Evolutionary conservation across 176 grass and related monocot species (phyloP).

Genomic region (Bromus sterilis): DNA sequence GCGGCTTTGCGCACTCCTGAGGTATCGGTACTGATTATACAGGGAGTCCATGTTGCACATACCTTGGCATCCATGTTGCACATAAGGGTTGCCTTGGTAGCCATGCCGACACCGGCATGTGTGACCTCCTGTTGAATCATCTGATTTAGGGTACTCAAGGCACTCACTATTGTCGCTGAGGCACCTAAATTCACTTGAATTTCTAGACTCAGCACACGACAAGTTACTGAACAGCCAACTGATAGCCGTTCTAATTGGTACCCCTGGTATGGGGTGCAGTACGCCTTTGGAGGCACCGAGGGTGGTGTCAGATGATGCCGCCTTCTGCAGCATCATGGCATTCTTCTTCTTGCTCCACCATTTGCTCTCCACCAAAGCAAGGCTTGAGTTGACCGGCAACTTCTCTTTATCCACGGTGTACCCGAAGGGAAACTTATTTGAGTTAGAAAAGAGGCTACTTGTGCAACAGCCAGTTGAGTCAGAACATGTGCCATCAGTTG

Average conservation of each 20-base stretch:
- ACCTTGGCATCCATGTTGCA: conserved; percentile 3
- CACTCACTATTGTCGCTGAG: conserved; percentile 5
- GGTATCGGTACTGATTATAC: neutral
- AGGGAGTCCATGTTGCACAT: neutral
- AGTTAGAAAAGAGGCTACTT: too few species aligned
- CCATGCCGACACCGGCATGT: conserved; percentile 17
- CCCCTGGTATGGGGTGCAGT: neutral
- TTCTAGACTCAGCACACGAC: neutral
- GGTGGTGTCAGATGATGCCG: neutral
- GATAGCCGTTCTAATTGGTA: neutral
- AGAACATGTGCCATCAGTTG: neutral
- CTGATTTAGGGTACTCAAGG: neutral
- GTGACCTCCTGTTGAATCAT: neutral
- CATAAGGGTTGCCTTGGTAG: conserved; percentile 48
- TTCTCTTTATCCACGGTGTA: neutral
- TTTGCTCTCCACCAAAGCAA: neutral
- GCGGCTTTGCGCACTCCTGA: neutral
- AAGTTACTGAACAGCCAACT: conserved; percentile 22
- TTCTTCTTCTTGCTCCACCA: neutral
- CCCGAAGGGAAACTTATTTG: neutral
- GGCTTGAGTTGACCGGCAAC: neutral
- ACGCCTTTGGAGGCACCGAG: neutral
- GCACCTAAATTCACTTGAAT: neutral
- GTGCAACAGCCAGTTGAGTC: neutral
- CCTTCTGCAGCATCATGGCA: neutral